phyloP scores from a whole-genome alignment of 2,329 filamentous ascomycete species.

The Harringtonia aguacate region DNA sequence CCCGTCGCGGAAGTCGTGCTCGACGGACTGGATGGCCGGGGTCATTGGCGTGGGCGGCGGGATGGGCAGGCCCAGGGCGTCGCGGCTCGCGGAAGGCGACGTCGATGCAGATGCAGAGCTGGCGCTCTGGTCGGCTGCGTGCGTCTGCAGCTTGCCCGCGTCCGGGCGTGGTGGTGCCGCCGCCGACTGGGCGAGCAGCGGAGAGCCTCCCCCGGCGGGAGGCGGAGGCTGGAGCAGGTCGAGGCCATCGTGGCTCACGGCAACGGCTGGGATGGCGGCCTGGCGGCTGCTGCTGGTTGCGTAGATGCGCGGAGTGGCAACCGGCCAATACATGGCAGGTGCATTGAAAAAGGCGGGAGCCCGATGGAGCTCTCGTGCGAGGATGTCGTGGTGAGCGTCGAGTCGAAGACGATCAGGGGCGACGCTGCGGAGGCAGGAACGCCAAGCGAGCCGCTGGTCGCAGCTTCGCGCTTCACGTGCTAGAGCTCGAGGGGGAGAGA shows the following conservation, averaged over 20 bases:
- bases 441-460: no score
- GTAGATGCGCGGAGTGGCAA: slow-evolving; percentile 75
- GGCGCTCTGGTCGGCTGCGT: slow-evolving; percentile 4
- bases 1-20: slow-evolving; percentile 35
- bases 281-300: slow-evolving; percentile 63
- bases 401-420: no score
- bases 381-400: neutral
- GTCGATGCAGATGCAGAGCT: slow-evolving; percentile 12
- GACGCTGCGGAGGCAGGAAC: no score
- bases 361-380: slow-evolving; percentile 22
- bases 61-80: slow-evolving; percentile 24
- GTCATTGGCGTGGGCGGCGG: slow-evolving; percentile 40
- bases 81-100: slow-evolving; percentile 17
- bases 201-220: no score
- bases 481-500: no score
- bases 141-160: slow-evolving; percentile 15
- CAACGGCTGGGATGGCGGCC: slow-evolving; percentile 35
- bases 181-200: neutral
- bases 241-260: slow-evolving; percentile 52
- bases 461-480: no score
- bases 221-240: slow-evolving; percentile 18
- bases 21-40: slow-evolving; percentile 47
- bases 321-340: slow-evolving; percentile 77
- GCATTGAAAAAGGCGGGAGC: slow-evolving; percentile 17
- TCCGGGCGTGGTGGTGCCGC: no score